Evolutionary conservation across 805 yeast genomes (phyloP).

Genomic region (Ogataea salicorniae): DNA sequence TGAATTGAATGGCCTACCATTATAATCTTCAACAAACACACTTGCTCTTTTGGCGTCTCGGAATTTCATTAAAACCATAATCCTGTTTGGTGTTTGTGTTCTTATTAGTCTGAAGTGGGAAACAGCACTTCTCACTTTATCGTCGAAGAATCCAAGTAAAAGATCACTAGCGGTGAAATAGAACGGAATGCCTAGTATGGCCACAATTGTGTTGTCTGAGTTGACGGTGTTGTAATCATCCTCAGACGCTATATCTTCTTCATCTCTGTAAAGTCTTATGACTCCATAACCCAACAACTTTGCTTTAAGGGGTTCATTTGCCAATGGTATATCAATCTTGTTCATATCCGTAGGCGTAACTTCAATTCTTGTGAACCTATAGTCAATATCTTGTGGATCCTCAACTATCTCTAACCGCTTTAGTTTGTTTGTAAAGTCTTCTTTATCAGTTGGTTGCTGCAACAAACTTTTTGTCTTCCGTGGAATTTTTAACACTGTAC

Average conservation of each 20-base stretch:
- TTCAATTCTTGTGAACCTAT: slow-evolving; percentile 32
- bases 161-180: slow-evolving; percentile 83
- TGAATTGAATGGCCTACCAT: slow-evolving; percentile 73
- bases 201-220: slow-evolving; percentile 63
- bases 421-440: slow-evolving; percentile 6
- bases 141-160: slow-evolving; percentile 69
- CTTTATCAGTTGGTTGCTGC: too few relatives aligned
- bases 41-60: slow-evolving; percentile 49
- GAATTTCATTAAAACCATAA: slow-evolving; percentile 76
- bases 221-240: slow-evolving; percentile 11
- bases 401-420: slow-evolving; percentile 4
- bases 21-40: slow-evolving; percentile 58
- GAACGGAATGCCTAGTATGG: slow-evolving; percentile 81
- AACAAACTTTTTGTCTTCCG: too few relatives aligned
- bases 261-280: slow-evolving; percentile 59
- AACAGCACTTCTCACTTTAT: slow-evolving; percentile 44
- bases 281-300: slow-evolving; percentile 69
- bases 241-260: slow-evolving; percentile 27
- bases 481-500: too few relatives aligned
- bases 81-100: slow-evolving; percentile 61
- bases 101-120: slow-evolving; percentile 71
- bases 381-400: slow-evolving; percentile 21
- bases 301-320: slow-evolving; percentile 49
- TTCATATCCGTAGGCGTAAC: slow-evolving; percentile 29
- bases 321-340: slow-evolving; percentile 4